phyloP scores from a whole-genome alignment of 208 protist genomes.

The Acanthamoeba culbertsoni region DNA sequence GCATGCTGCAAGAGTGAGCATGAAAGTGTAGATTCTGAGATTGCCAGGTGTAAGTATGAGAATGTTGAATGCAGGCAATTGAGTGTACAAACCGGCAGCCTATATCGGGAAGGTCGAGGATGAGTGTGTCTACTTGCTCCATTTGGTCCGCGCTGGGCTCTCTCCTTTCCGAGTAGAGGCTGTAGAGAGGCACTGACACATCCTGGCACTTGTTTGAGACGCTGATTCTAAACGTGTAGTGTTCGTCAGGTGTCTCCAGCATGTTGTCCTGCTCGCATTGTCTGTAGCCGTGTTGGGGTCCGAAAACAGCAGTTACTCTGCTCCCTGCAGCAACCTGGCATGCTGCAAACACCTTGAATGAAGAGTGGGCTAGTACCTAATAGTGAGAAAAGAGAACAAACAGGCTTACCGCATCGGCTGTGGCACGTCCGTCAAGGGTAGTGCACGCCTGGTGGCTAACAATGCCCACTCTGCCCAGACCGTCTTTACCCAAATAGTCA shows the following conservation, averaged over 20 bases:
- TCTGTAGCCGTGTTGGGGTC: background rate
- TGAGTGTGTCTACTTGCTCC: conserved; percentile 3
- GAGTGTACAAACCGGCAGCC: background rate
- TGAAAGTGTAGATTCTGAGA: conserved; percentile 37
- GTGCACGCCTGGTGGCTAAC: conserved; percentile 21
- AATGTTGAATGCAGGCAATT: background rate
- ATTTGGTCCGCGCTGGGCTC: conserved; percentile 38
- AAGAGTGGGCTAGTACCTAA: background rate
- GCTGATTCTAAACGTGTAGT: background rate
- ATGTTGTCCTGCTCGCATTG: conserved; percentile 48
- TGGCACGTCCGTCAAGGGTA: background rate
- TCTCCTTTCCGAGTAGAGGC: conserved; percentile 29
- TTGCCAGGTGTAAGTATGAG: background rate
- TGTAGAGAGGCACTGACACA: conserved; percentile 28
- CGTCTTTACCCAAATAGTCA: background rate
- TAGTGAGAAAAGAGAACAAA: background rate
- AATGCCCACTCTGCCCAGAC: background rate
- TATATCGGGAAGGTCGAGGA: conserved; percentile 39
- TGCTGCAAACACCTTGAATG: background rate
- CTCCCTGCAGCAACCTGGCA: background rate
- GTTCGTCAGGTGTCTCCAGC: conserved; percentile 21
- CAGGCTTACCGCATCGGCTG: background rate
- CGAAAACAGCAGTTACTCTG: background rate
- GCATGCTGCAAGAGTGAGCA: conserved; percentile 39
- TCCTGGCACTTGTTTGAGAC: no score